Evolutionary conservation across 192 early-diverging fungal genomes (phyloP).

Genomic region (Coemansia sp.): DNA sequence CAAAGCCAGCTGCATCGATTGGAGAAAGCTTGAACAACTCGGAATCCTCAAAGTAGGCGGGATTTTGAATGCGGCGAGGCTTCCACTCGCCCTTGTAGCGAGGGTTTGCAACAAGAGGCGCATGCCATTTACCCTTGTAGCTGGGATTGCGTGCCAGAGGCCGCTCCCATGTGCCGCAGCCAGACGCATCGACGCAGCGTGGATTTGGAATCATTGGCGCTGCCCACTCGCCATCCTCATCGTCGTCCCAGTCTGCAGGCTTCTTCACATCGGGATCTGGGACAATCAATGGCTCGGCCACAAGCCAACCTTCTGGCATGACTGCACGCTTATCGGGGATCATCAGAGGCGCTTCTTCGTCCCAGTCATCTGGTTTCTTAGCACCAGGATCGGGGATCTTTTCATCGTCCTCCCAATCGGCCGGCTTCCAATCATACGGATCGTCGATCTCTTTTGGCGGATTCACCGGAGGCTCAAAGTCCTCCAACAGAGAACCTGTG

Average conservation of each 20-base stretch:
- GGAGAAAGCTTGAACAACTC: constrained; percentile 74
- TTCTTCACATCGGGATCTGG: constrained; percentile 79
- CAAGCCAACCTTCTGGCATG: constrained; percentile 86
- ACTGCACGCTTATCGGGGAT: constrained; percentile 77
- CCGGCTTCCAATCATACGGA: constrained; percentile 77
- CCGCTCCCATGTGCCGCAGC: constrained; percentile 81
- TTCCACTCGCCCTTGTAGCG: constrained; percentile 91
- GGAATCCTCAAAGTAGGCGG: constrained; percentile 80
- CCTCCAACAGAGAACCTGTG: constrained; percentile 72
- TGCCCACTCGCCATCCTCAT: constrained; percentile 92
- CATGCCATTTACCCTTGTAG: constrained; percentile 88
- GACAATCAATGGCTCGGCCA: constrained; percentile 72
- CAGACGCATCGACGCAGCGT: constrained; percentile 67
- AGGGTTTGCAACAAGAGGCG: constrained; percentile 88
- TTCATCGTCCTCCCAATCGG: constrained; percentile 85
- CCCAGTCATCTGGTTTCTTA: constrained; percentile 78
- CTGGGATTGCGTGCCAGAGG: constrained; percentile 83
- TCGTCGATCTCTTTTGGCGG: constrained; percentile 82
- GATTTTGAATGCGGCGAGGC: constrained; percentile 83
- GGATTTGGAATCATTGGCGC: constrained; percentile 78
- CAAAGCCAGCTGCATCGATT: constrained; percentile 84
- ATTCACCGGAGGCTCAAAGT: constrained; percentile 85
- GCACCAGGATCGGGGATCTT: constrained; percentile 81
- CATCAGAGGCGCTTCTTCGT: constrained; percentile 82
- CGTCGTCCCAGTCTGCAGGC: constrained; percentile 91